Evolutionary conservation across 2,329 filamentous ascomycete genomes (phyloP).

Genomic region (Diplodia scrobiculata): DNA sequence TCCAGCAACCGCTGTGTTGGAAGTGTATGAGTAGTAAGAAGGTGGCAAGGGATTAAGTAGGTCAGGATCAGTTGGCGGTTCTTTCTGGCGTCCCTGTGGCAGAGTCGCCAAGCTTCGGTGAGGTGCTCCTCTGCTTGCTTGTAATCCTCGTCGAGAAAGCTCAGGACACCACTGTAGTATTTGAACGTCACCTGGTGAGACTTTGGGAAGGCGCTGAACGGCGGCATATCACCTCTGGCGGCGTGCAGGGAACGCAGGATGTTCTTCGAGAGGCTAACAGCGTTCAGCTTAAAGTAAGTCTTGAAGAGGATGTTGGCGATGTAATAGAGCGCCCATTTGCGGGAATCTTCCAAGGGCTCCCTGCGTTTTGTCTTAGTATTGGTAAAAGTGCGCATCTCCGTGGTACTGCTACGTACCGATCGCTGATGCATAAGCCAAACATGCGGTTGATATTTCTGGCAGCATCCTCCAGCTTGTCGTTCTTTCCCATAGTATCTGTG

Average conservation of each 20-base stretch:
- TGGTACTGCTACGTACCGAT: constrained; percentile 64
- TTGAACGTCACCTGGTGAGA: constrained; percentile 94
- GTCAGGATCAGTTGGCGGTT: constrained; percentile 89
- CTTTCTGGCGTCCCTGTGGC: constrained; percentile 68
- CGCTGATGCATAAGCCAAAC: constrained; percentile 85
- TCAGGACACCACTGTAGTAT: constrained; percentile 92
- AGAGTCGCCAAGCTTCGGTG: constrained; percentile 77
- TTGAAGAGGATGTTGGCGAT: constrained; percentile 95
- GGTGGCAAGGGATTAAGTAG: constrained; percentile 90
- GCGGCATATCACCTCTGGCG: constrained; percentile 76
- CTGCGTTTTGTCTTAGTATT: constrained; percentile 2
- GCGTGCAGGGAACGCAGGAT: constrained; percentile 82
- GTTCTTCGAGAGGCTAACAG: constrained; percentile 84
- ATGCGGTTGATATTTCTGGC: constrained; percentile 88
- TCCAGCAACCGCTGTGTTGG: constrained; percentile 71
- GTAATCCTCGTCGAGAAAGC: constrained; percentile 94
- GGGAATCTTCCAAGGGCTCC: constrained; percentile 79
- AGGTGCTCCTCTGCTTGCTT: constrained; percentile 75
- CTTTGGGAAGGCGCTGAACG: constrained; percentile 76
- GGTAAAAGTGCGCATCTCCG: constrained; percentile 49
- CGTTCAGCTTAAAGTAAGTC: constrained; percentile 95
- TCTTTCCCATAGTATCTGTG: constrained; percentile 64
- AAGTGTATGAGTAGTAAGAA: constrained; percentile 82
- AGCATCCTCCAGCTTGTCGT: constrained; percentile 86
- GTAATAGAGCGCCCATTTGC: constrained; percentile 98